Evolutionary conservation across 768 basidiomycete genomes (phyloP).

Genomic region (Auricularia heimuer): DNA sequence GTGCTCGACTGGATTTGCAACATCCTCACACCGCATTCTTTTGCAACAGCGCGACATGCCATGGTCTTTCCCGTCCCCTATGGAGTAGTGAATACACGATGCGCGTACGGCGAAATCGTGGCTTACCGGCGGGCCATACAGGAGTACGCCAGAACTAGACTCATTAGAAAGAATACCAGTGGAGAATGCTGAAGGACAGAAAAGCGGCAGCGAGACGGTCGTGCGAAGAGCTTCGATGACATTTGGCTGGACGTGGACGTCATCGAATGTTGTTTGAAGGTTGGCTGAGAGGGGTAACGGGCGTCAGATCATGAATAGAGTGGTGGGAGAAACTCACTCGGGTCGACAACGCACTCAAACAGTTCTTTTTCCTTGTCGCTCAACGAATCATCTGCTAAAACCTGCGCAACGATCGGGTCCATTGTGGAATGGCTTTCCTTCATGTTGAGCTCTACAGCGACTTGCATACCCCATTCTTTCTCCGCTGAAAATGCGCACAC

Average conservation of each 20-base stretch:
- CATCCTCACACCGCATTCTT: constrained; percentile 31
- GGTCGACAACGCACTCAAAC: constrained; percentile 28
- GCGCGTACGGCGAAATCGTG: neutral
- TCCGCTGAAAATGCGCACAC: neutral
- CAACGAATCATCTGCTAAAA: constrained; percentile 20
- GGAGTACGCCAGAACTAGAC: constrained; percentile 24
- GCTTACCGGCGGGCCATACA: constrained; percentile 24
- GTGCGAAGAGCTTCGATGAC: constrained; percentile 30
- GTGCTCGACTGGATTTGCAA: constrained; percentile 25
- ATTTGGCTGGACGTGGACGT: constrained; percentile 26
- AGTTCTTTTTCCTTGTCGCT: constrained; percentile 27
- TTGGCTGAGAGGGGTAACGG: neutral
- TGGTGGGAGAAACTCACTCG: constrained; percentile 2
- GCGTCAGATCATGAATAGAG: neutral
- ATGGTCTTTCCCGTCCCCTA: constrained; percentile 27
- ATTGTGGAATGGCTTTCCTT: neutral
- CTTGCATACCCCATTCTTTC: neutral
- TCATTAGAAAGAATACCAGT: constrained; percentile 25
- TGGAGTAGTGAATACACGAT: neutral
- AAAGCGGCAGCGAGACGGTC: constrained; percentile 26
- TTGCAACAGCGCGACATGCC: constrained; percentile 26
- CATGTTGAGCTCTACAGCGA: constrained; percentile 1
- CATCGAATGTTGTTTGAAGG: constrained; percentile 21
- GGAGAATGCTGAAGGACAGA: constrained; percentile 28
- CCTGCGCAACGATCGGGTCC: constrained; percentile 11